Base-by-base conservation (phyloP, 2,329 filamentous ascomycete genomes). In the Neofusicoccum ribis region DNA sequence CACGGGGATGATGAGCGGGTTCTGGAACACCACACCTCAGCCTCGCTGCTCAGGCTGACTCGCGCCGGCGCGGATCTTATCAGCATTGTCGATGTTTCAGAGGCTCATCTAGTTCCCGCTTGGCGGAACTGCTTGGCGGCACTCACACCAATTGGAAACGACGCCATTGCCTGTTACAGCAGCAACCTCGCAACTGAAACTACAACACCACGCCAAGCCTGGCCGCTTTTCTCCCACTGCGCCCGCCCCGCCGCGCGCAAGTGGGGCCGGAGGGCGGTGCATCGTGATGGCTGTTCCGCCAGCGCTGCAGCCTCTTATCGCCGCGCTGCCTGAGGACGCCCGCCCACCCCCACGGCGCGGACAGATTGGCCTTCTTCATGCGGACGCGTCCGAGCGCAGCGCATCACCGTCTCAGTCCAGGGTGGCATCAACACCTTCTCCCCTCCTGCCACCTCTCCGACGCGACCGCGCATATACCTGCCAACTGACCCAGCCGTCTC, bases 181-280 rank as follows among this genome's bases (percentile, higher is more conserved):
- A 20, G n/a, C 17, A 15, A 8, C 14, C 12, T 11, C 54, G 14
- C 27, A 17, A 8, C 44, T 60, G 56, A 60, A 49, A 60, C 56
- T 36, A 47, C 56, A 47, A 60, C 56, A 60, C 56, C 56, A 60
- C n/a, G 56, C 41, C 56, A 47, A 60, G 56, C 56, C 27, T 14
- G 23, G 3, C 11, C 11, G 3, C 17, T n/a, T 52, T 5, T 20
- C n/a, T n/a, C n/a, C 37, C 37, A 11, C 37, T 39, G 11, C 9
- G 37, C 14, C 37, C 37, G 37, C 37, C 11, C 37, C 37, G 31
- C 43, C 43, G 43, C 43, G n/a, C 43, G 27, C 27, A n/a, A 17
- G 49, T 51, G 50, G 50, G 34, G 37, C 50, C 50, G 34, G 31
- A 15, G 34, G 50, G 50, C n/a, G 34, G 31, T 52, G 50, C 34